Evolutionary conservation across 2,329 filamentous ascomycete species (phyloP), one percentile per base, ranked within the genome.

Genomic region (Phyllosticta citriasiana): DNA sequence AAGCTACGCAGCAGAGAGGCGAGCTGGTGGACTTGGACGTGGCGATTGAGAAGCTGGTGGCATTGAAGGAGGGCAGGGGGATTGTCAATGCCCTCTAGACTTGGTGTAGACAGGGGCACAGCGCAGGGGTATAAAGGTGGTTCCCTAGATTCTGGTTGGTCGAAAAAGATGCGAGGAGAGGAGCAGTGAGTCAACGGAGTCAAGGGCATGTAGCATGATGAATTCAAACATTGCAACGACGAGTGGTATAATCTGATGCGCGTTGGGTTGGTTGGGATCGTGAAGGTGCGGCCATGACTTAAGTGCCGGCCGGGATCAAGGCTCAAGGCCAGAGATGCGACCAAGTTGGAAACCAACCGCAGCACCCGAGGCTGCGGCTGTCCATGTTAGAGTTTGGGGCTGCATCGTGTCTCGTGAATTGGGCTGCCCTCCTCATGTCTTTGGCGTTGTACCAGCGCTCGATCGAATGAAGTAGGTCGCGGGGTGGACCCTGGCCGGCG

Each of bases 21-120:
- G 79, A 84, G 65, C 77, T 86, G 69, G 74, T 87, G 35, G 82
- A 83, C 12, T 74, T 87, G 2, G 80, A 85, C 53, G 82, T 82
- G 68, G 83, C 79, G 16, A 75, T 86, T 22, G 70, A 74, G 67
- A 82, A 83, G 74, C 72, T 87, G 59, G 68, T 70, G 35, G 64
- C 66, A 57, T 65, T 81, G 65, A 74, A 77, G 66, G 77, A 80
- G 64, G 73, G 76, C 69, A 69, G 79, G 65, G 69, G 69, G 56
- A 59, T 74, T 47, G 70, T 71, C 62, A 74, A 71, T 62, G 68
- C 64, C 55, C 63, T 70, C 40, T 70, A 57, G 40, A 30, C 27
- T 30, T 2, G 27, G 4, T 8, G 40, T 7, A 47, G 14, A 40
- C 33, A 40, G 10, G 33, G 33, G 33, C 33, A 40, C 2, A 14